Base-by-base conservation (phyloP, 2,329 filamentous ascomycete species). In the Colletotrichum sp. region DNA sequence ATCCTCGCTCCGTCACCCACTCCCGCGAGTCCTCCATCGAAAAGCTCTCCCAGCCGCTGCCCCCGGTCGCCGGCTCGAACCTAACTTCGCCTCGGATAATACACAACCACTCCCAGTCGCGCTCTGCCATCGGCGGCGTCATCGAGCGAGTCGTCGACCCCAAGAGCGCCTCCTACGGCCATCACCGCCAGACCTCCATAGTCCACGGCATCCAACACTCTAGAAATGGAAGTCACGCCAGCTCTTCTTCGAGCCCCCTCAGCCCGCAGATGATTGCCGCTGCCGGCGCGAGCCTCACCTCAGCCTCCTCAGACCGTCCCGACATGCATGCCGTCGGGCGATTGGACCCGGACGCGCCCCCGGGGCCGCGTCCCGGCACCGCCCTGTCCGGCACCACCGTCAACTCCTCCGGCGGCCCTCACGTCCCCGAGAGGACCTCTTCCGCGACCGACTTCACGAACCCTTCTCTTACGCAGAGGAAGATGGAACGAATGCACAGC, bases 131-230 rank as follows among this genome's bases (percentile, higher is more conserved):
- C 30, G 86, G 83, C 72, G 84, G 84, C 36, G 83, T 88, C 67
- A 84, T 89, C 75, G 90, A 92, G 80, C 88, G 90, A 79, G 82
- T 87, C n/a, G 84, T 89, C 76, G 91, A 93, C 79, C 88, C 87
- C 64, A 93, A 92, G 82, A 85, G 85, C 59, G 86, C 86, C 39
- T 82, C 88, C 29, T 93, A 99, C 88, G 95, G 95, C 76, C 96
- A 99, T 84, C 96, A 99, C 86, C 93, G 97, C 71, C 96, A 99
- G 87, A 98, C 96, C 1, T 99, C 96, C 65, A 98, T 99, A 80
- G 96, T 99, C 73, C 95, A 99, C 92, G 96, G 97, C 81, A 93
- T 98, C 79, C 96, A 98, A 84, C 97, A 99, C 91, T 92, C 92
- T 80, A 90, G 96, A 86, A 98, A 98, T 90, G 94, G 96, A 80